A percentile compares a stretch with the other conserved stretches of the same genome.
phyloP scores from a whole-genome alignment of 2,329 filamentous ascomycete species.

The Scytalidium lignicola region DNA sequence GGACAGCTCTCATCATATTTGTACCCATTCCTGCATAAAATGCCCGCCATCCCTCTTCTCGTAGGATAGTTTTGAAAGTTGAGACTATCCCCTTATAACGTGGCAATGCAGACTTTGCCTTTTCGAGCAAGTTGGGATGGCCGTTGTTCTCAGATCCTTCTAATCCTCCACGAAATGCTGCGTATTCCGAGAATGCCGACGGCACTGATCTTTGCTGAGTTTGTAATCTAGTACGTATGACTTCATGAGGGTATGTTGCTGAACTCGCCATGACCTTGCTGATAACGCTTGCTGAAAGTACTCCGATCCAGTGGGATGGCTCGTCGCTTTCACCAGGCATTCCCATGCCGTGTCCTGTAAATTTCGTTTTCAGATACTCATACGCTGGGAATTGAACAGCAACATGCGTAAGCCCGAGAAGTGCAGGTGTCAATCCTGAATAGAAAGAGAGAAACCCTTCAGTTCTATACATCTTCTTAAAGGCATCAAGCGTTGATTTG shows the following conservation, averaged over 20 bases:
- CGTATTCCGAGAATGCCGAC: constrained; percentile 46
- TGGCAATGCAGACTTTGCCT: constrained; percentile 24
- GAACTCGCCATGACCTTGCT: constrained; percentile 94
- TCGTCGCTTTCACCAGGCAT: constrained; percentile 48
- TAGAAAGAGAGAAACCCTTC: constrained; percentile 92
- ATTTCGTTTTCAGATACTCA: constrained; percentile 84
- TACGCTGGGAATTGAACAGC: constrained; percentile 97
- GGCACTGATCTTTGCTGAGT: constrained; percentile 76
- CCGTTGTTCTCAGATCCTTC: constrained; percentile 15
- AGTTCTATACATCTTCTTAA: constrained; percentile 88
- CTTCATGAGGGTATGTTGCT: constrained; percentile 95
- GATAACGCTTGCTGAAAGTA: constrained; percentile 81
- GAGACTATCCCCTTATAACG: constrained; percentile 73
- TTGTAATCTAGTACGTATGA: constrained; percentile 87
- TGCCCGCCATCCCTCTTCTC: constrained; percentile 90
- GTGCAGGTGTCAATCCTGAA: constrained; percentile 84
- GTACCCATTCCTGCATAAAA: constrained; percentile 98
- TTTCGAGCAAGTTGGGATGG: constrained; percentile 22
- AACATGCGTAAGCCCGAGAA: constrained; percentile 89
- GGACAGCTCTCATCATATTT: constrained; percentile 93
- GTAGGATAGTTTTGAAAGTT: constrained; percentile 79
- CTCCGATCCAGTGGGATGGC: constrained; percentile 73
- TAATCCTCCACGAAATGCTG: constrained; percentile 33
- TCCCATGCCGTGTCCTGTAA: constrained; percentile 88
- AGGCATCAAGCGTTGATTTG: constrained; percentile 80